Evolutionary conservation across 2,329 filamentous ascomycete species (phyloP), one percentile per base, ranked within the genome.

Genomic region (Penicillium italicum): DNA sequence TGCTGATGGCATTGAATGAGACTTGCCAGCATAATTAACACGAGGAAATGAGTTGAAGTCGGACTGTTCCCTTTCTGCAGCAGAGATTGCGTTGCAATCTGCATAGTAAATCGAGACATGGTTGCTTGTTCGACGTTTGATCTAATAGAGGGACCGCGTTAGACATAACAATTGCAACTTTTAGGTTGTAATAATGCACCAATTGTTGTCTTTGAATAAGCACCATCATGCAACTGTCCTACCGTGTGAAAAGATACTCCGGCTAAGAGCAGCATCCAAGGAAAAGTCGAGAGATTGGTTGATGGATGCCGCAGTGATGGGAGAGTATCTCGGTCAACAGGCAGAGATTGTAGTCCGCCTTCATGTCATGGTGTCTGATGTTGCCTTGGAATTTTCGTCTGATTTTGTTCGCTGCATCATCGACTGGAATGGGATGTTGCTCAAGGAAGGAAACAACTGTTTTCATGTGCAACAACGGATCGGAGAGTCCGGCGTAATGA

Each of bases 21-120:
- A 18, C 4, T 12, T 47, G 11, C 7, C 11, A 45, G 9, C 8
- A 2, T 12, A 4, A 9, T 44, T 3, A 26, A 9, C 3, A 26
- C 9, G 1, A 26, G 22, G 20, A 18, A 9, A 18, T 14, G 16
- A 10, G 11, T 26, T 47, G 31, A 26, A 0, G 2, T 18, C 4
- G 2, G 1, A 18, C 2, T 14, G 4, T 1, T 4, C 4, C 8
- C 4, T 10, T 1, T 1, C 7, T 8, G 1, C n/a, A 2, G 18
- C 28, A 14, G 2, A 18, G 5, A 18, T 10, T 7, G 16, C 2
- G 37, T 26, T 5, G 20, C 1, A 18, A 10, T 47, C 4, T 11
- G 20, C 2, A 18, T 36, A 7, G 14, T 22, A 18, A 18, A 26
- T 26, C 4, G 6, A 4, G 4, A 1, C 14, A 36, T 12, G 5